A percentile compares a stretch with the other conserved stretches of the same genome.
phyloP scores from a whole-genome alignment of 495 filamentous ascomycete genomes.

The Margaritispora aquatica region DNA sequence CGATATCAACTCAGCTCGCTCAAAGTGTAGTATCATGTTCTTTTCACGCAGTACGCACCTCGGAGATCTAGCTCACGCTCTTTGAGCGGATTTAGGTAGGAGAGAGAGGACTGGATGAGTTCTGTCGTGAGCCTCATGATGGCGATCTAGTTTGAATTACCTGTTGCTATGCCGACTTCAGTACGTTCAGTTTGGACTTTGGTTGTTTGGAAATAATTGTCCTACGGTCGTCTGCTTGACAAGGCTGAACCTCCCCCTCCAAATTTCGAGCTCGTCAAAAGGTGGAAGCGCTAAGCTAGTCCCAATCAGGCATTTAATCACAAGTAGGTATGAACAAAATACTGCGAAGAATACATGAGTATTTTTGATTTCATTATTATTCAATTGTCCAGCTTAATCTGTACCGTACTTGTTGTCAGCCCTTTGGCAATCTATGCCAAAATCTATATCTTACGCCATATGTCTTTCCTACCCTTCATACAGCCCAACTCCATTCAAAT shows the following conservation, averaged over 20 bases:
- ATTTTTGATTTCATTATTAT: too few species aligned
- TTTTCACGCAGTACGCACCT: conserved; percentile 91
- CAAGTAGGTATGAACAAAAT: too few species aligned
- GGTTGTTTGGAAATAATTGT: background rate
- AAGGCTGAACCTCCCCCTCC: conserved; percentile 20
- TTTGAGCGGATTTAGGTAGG: conserved; percentile 95
- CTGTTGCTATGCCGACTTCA: background rate
- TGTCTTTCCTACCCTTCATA: background rate
- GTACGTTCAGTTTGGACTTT: background rate
- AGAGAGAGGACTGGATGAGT: conserved; percentile 83
- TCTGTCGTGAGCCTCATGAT: conserved; percentile 91
- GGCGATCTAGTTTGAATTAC: conserved; percentile 13
- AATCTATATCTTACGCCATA: background rate
- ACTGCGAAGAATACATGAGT: too few species aligned
- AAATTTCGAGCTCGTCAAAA: conserved; percentile 5
- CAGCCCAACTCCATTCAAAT: conserved; percentile 21
- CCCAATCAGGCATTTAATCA: conserved; percentile 8
- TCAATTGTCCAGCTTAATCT: background rate
- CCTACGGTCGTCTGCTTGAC: background rate
- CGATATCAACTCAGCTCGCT: conserved; percentile 81
- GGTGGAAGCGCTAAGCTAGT: conserved; percentile 10
- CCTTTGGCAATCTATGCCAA: background rate
- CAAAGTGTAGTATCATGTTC: conserved; percentile 89
- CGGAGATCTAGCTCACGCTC: conserved; percentile 98
- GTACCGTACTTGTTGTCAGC: background rate